These are phyloP conservation scores for Fusarium tricinctum DNA, from an alignment of 2,329 filamentous ascomycete genomes.

Conservation along the genomic window DNA sequence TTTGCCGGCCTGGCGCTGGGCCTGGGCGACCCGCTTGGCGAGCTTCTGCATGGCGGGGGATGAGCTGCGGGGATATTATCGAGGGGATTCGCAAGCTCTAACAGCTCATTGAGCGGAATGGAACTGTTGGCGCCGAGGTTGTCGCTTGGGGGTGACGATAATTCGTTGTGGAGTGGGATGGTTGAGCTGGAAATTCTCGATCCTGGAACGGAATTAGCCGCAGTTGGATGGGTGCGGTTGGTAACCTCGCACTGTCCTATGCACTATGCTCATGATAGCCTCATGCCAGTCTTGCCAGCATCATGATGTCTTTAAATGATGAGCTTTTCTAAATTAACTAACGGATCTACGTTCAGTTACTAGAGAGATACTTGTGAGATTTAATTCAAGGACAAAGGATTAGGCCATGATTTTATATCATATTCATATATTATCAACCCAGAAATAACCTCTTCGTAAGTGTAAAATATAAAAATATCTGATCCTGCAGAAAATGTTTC, in stretches of 20 bases:
- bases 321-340: neutral
- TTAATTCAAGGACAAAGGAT: neutral
- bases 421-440: neutral
- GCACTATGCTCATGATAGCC: constrained; percentile 43
- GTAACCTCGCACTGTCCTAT: neutral
- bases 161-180: constrained; percentile 47
- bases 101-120: constrained; percentile 46
- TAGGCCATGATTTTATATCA: neutral
- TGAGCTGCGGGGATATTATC: constrained; percentile 23
- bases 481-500: too few species aligned
- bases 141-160: constrained; percentile 44
- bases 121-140: constrained; percentile 45
- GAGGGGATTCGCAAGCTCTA: constrained; percentile 40
- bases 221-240: constrained; percentile 20
- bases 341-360: too few species aligned
- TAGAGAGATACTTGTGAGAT: neutral
- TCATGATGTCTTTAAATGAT: neutral
- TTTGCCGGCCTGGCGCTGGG: constrained; percentile 73
- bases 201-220: constrained; percentile 42
- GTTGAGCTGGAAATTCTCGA: constrained; percentile 50
- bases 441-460: neutral
- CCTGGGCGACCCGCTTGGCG: constrained; percentile 74
- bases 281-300: constrained; percentile 3
- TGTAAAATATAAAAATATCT: neutral
- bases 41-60: constrained; percentile 76